Evolutionary conservation across 192 early-diverging fungal genomes (phyloP), one percentile per base, ranked within the genome.

Genomic region (Gonapodya sp.): DNA sequence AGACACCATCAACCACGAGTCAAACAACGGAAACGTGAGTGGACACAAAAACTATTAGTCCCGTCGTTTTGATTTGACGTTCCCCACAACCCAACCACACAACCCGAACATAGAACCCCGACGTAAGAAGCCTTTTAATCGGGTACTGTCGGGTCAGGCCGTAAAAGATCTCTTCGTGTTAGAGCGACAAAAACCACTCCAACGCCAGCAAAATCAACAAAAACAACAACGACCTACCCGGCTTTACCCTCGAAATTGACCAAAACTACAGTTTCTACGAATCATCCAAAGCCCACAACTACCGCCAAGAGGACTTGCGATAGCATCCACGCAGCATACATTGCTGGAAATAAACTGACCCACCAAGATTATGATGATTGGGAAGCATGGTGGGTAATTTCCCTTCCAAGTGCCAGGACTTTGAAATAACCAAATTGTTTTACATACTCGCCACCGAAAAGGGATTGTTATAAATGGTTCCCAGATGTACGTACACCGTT

Each of bases 291-390:
- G 46, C 24, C 8, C 46, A 64, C 46, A 64, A 64, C 46, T 24
- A 64, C 46, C 46, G 24, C 24, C 46, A 64, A 64, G 46, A 64
- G 46, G 46, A 64, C 46, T 64, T 64, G 46, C 46, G 46, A 64
- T 24, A 64, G 46, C 46, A 64, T 64, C 24, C 46, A 64, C 24
- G 46, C 46, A 64, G 46, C 46, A 64, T 64, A 64, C 46, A 64
- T 64, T 64, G 46, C 46, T 64, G 46, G 46, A 64, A 64, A 64
- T 8, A 64, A 8, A 64, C 8, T 64, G 24, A 16, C 46, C 24
- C 8, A 64, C 46, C 46, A 64, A 64, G 46, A 64, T 64, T 64
- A 64, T 64, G 46, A 64, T 64, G 46, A 64, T 64, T 64, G 46
- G 46, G 46, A 64, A 8, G 46, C 46, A 24, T 64, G 46, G 46